phyloP scores from a whole-genome alignment of 225 moss, liverwort and hornwort genomes.

The Physcomitrium patens region DNA sequence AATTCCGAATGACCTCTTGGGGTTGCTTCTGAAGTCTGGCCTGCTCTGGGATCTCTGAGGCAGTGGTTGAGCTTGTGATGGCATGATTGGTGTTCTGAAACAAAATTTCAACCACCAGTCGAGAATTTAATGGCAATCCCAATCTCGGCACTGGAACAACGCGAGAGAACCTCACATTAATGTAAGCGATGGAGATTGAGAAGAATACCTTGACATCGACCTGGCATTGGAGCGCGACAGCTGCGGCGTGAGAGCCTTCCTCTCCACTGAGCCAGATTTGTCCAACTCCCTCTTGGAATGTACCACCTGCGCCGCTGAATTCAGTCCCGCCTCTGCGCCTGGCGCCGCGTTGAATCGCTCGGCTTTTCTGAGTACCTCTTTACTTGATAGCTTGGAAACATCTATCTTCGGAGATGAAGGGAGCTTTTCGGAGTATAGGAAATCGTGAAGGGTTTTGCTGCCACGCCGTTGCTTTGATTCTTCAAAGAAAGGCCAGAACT shows the following conservation, averaged over 20 bases:
- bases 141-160: not conserved
- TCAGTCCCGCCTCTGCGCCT: conserved; percentile 20
- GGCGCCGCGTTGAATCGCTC: conserved; percentile 31
- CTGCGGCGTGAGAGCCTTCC: conserved; percentile 35
- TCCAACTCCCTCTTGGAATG: conserved; percentile 24
- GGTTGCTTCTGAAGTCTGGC: not conserved
- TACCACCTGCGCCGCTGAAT: conserved; percentile 15
- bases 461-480: conserved; percentile 9
- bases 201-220: conserved; percentile 54
- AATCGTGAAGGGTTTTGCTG: conserved; percentile 22
- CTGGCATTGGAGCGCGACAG: conserved; percentile 61
- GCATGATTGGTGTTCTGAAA: conserved; percentile 35
- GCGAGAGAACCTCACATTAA: too few species aligned
- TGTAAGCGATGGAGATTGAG: not conserved
- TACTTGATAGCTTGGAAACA: conserved; percentile 50
- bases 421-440: conserved; percentile 42
- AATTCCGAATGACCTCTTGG: conserved; percentile 31
- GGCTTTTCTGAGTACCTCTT: conserved; percentile 46
- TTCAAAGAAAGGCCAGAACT: conserved; percentile 40
- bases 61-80: conserved; percentile 1
- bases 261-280: not conserved
- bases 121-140: not conserved
- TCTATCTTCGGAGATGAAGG: conserved; percentile 45
- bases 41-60: conserved; percentile 13
- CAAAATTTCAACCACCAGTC: conserved; percentile 2